Evolutionary conservation across 2,329 filamentous ascomycete genomes (phyloP), one percentile per base, ranked within the genome.

Genomic region (Talaromyces sp.): DNA sequence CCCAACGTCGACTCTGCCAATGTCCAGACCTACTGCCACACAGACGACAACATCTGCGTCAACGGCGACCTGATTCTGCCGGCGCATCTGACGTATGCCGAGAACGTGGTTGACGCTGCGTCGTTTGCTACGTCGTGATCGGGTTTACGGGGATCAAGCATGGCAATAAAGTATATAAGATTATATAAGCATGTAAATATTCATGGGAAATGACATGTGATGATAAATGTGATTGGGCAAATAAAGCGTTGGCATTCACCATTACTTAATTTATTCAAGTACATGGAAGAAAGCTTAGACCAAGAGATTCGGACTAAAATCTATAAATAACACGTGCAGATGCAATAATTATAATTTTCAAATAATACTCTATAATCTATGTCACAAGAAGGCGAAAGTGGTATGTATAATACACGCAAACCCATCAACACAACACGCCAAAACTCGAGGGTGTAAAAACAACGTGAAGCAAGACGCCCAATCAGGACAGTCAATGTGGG

Each of bases 21-120:
- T 14, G 65, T 66, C 0, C 59, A 60, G 35, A 65, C 65, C 14
- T 62, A 58, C 12, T 66, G 65, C 38, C 59, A 66, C 31, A 24
- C 32, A 7, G 55, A 43, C 11, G 65, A 66, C 52, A 59, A 66
- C 31, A 66, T 66, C 29, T 66, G 65, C 29, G 54, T 63, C 5
- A 58, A 66, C 29, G 65, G 65, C 24, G 63, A 64, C 21, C 11
- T 66, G 3, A 64, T 66, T 29, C 59, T 63, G 11, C 59, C 63
- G 32, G 19, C 60, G 14, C 65, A 66, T 62, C 26, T 66, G 54
- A 66, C 62, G 3, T 66, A 66, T 63, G 65, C 63, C 0, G 43
- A 63, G 51, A 58, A 66, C 41, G 65, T 63, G 27, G 53, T 29
- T 32, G 55, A 50, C 29, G 65, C 63, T 21, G 65, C 61, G 54